Percentiles rank a stretch among this genome's conserved stretches.
Evolutionary conservation across 2,329 filamentous ascomycete genomes (phyloP).

Genomic region (Nigrospora oryzae): DNA sequence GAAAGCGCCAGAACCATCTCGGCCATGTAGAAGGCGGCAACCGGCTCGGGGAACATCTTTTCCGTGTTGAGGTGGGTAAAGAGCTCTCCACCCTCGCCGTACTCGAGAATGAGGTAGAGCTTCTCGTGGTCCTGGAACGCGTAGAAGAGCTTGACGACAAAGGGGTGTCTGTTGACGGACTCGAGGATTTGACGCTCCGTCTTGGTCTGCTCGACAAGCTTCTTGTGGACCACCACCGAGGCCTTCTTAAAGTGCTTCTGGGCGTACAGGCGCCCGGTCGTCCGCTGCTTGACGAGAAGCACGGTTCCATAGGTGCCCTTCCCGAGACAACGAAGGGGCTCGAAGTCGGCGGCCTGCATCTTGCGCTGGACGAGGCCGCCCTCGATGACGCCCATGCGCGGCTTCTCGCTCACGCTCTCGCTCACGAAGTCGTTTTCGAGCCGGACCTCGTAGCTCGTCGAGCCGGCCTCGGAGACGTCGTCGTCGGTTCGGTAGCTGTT

Average conservation of each 20-base stretch:
- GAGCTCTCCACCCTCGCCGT: slow-evolving; percentile 92
- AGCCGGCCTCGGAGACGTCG: slow-evolving; percentile 57
- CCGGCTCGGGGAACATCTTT: slow-evolving; percentile 87
- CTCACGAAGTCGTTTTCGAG: slow-evolving; percentile 82
- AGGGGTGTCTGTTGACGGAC: slow-evolving; percentile 91
- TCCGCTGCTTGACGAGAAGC: slow-evolving; percentile 79
- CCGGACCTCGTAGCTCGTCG: slow-evolving; percentile 75
- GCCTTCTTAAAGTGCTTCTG: slow-evolving; percentile 99
- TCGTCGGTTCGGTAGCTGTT: slow-evolving; percentile 54
- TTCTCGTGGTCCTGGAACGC: slow-evolving; percentile 98
- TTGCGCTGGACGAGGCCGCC: slow-evolving; percentile 57
- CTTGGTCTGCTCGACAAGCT: slow-evolving; percentile 93
- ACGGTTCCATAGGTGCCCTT: slow-evolving; percentile 97
- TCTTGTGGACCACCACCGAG: slow-evolving; percentile 89
- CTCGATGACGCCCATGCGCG: slow-evolving; percentile 30
- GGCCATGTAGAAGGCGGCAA: slow-evolving; percentile 95
- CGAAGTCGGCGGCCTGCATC: slow-evolving; percentile 88
- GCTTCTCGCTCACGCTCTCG: slow-evolving; percentile 42
- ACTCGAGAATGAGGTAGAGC: slow-evolving; percentile 94
- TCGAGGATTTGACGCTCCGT: slow-evolving; percentile 93
- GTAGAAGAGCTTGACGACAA: slow-evolving; percentile 96
- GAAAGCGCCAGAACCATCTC: slow-evolving; percentile 93
- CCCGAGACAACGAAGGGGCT: slow-evolving; percentile 82
- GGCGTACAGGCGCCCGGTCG: slow-evolving; percentile 83
- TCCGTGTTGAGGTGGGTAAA: slow-evolving; percentile 92